phyloP scores from a whole-genome alignment of 352 stramenopile species.

The Pythium utonaiense region DNA sequence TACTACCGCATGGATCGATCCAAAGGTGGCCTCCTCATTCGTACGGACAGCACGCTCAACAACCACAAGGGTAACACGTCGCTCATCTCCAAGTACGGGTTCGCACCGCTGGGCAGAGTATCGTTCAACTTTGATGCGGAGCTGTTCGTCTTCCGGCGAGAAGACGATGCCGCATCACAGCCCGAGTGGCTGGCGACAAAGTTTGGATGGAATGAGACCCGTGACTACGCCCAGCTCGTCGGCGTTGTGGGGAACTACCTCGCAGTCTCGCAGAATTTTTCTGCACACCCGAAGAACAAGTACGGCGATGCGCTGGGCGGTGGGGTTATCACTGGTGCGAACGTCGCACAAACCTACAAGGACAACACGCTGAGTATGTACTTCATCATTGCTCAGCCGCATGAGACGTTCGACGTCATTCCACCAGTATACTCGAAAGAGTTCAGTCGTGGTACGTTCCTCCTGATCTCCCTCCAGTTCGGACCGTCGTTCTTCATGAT shows the following conservation, averaged over 20 bases:
- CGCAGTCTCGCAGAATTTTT: constrained; percentile 57
- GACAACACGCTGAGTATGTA: constrained; percentile 77
- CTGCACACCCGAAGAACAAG: constrained; percentile 62
- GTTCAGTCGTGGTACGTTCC: constrained; percentile 58
- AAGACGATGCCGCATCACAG: constrained; percentile 46
- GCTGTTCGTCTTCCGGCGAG: constrained; percentile 67
- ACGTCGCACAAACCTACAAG: constrained; percentile 49
- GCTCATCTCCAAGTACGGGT: constrained; percentile 43
- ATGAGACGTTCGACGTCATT: constrained; percentile 57
- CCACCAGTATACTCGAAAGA: constrained; percentile 68
- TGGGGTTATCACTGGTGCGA: constrained; percentile 60
- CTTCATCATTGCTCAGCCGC: constrained; percentile 68
- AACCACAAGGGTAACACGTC: constrained; percentile 75
- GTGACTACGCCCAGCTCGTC: constrained; percentile 63
- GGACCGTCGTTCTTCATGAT: constrained; percentile 42
- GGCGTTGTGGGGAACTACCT: constrained; percentile 59
- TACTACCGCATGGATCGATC: constrained; percentile 80
- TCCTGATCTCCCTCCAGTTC: constrained; percentile 59
- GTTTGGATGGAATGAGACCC: constrained; percentile 56
- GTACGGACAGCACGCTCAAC: constrained; percentile 59
- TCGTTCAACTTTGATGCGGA: constrained; percentile 75
- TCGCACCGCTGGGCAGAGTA: constrained; percentile 55
- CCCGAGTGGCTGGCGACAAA: constrained; percentile 64
- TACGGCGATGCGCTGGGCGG: constrained; percentile 60
- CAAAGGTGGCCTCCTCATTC: constrained; percentile 60